Conservation (phyloP, 2,329 filamentous ascomycete genomes). For the Elsinoe australis region DNA sequence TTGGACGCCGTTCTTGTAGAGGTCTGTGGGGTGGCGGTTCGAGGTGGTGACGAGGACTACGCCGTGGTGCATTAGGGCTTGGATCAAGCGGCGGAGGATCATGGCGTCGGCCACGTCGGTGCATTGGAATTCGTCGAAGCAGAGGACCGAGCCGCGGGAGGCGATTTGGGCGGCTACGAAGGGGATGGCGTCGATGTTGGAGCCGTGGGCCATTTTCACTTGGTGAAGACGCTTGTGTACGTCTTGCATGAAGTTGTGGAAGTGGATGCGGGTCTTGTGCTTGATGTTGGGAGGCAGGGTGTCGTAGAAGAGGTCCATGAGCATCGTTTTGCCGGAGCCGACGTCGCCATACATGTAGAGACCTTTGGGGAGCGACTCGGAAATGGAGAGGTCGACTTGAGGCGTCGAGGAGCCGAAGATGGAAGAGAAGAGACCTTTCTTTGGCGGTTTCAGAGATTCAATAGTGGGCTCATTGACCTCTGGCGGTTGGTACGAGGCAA, state of each 20-base stretch:
- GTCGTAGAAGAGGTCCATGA: conserved; percentile 98
- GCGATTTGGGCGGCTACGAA: conserved; percentile 95
- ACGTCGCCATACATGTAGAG: conserved; percentile 96
- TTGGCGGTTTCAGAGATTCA: conserved; percentile 55
- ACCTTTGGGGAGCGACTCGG: conserved; percentile 62
- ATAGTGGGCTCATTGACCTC: conserved; percentile 69
- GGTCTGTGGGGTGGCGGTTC: conserved; percentile 89
- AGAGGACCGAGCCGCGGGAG: conserved; percentile 73
- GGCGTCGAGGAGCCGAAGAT: conserved; percentile 47
- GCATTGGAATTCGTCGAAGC: conserved; percentile 98
- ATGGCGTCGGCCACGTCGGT: conserved; percentile 98
- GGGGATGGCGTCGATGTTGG: conserved; percentile 80
- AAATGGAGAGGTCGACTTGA: conserved; percentile 7
- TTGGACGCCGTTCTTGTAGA: conserved; percentile 98
- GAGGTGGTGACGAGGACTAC: conserved; percentile 93
- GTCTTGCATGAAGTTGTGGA: conserved; percentile 99
- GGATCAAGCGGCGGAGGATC: conserved; percentile 82
- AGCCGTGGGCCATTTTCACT: conserved; percentile 82
- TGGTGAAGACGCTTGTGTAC: conserved; percentile 85
- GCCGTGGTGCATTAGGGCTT: conserved; percentile 91
- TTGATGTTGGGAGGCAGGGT: conserved; percentile 73
- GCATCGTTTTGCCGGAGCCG: conserved; percentile 96
- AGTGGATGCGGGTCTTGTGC: conserved; percentile 88
- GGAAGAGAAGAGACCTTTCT: conserved; percentile 49
- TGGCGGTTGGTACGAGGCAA: conserved; percentile 65